Conservation (phyloP, 345 rosid genomes). For the Triadica sebifera region DNA sequence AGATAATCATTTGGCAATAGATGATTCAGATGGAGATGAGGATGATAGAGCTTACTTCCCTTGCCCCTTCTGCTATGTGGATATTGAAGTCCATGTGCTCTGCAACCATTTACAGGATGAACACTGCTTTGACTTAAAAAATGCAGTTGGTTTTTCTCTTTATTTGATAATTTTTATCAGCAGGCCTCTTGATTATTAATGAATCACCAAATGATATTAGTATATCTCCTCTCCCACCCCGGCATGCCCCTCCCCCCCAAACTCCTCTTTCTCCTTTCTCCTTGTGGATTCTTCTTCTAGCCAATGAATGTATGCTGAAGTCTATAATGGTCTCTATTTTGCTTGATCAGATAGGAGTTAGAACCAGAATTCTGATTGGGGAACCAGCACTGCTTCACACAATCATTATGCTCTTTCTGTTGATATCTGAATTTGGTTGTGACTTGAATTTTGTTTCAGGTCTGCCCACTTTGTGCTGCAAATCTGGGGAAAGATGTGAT, state of each 20-base stretch:
- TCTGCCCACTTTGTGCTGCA: slow-evolving; percentile 65
- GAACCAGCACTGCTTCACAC: too few species aligned
- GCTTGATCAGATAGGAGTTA: background rate
- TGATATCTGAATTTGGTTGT: slow-evolving; percentile 10
- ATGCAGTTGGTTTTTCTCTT: slow-evolving; percentile 44
- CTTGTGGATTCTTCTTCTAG: background rate
- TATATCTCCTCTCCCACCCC: background rate
- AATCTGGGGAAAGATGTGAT: slow-evolving; percentile 54
- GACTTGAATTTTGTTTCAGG: slow-evolving; percentile 36
- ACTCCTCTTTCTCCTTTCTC: background rate
- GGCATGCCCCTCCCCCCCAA: background rate
- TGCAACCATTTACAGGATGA: slow-evolving; percentile 56
- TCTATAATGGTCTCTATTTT: background rate
- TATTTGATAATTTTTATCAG: background rate
- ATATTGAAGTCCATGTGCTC: slow-evolving; percentile 41
- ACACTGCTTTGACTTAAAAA: slow-evolving; percentile 58
- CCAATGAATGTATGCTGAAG: too few species aligned
- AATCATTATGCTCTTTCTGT: background rate
- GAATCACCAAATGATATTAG: background rate
- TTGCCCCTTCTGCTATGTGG: slow-evolving; percentile 60
- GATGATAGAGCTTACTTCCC: slow-evolving; percentile 43
- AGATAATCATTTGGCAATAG: too few species aligned
- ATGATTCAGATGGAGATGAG: slow-evolving; percentile 47
- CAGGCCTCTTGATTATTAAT: background rate
- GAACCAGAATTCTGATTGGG: too few species aligned